These are phyloP conservation scores for Phlegmacium glaucopus DNA, from an alignment of 768 basidiomycete species.

Conservation along the genomic window DNA sequence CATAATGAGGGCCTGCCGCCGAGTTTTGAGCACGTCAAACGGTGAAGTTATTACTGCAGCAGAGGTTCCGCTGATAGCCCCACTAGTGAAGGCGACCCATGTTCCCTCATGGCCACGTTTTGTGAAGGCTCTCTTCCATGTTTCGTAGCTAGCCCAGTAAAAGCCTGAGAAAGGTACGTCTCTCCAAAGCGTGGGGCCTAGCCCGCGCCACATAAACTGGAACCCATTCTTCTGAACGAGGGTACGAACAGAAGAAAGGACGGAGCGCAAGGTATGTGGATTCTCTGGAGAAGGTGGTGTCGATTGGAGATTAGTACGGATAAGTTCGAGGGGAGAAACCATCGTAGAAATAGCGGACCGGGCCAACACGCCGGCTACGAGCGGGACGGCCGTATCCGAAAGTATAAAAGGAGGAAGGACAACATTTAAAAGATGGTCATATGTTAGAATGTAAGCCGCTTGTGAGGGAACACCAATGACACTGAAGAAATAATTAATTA, in stretches of 20 bases:
- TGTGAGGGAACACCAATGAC: slow-evolving; percentile 90
- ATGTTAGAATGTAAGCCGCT: slow-evolving; percentile 93
- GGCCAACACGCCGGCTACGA: slow-evolving; percentile 80
- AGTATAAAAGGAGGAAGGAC: slow-evolving; percentile 60
- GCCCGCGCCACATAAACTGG: slow-evolving; percentile 80
- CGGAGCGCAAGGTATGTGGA: slow-evolving; percentile 76
- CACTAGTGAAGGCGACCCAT: slow-evolving; percentile 81
- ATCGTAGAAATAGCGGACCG: slow-evolving; percentile 77
- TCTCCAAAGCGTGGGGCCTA: slow-evolving; percentile 91
- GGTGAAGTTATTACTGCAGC: slow-evolving; percentile 91
- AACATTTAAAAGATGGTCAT: slow-evolving; percentile 77
- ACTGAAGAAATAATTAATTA: slow-evolving; percentile 36
- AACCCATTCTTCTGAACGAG: slow-evolving; percentile 65
- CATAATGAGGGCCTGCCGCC: slow-evolving; percentile 84
- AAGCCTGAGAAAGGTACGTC: slow-evolving; percentile 97
- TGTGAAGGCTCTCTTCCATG: slow-evolving; percentile 64
- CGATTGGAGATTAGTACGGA: slow-evolving; percentile 92
- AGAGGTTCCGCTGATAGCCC: slow-evolving; percentile 81
- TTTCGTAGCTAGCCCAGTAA: slow-evolving; percentile 96
- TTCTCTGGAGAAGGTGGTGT: slow-evolving; percentile 67
- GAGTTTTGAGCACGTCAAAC: slow-evolving; percentile 95
- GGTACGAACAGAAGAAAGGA: slow-evolving; percentile 56
- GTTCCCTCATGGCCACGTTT: slow-evolving; percentile 53
- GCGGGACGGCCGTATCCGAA: slow-evolving; percentile 53
- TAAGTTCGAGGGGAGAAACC: slow-evolving; percentile 85